phyloP scores from a whole-genome alignment of 352 stramenopile species.

The Phytophthora citricola region DNA sequence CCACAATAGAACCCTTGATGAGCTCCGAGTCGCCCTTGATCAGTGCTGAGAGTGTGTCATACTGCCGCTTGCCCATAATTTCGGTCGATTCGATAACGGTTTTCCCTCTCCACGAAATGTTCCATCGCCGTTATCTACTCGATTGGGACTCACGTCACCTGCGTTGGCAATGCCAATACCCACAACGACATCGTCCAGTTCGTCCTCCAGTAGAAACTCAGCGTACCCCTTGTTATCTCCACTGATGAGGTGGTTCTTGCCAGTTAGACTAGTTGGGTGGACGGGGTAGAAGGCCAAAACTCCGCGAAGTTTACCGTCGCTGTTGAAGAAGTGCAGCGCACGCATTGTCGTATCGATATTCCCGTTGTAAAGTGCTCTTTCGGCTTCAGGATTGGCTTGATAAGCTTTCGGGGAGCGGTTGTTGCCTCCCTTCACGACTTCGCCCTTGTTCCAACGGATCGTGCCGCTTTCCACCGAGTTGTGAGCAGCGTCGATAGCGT shows the following conservation, averaged over 20 bases:
- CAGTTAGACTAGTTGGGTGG: slow-evolving; percentile 78
- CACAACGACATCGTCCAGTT: slow-evolving; percentile 37
- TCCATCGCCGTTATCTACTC: slow-evolving; percentile 53
- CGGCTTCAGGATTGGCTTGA: slow-evolving; percentile 61
- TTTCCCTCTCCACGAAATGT: slow-evolving; percentile 44
- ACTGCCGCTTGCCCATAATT: slow-evolving; percentile 54
- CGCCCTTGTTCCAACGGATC: slow-evolving; percentile 47
- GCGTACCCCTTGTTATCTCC: slow-evolving; percentile 85
- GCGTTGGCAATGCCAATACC: slow-evolving; percentile 58
- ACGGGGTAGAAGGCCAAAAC: slow-evolving; percentile 76
- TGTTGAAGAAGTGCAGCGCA: slow-evolving; percentile 54
- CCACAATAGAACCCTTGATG: background rate
- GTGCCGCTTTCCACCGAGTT: slow-evolving; percentile 48
- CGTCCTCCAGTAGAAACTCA: slow-evolving; percentile 52
- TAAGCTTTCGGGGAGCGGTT: slow-evolving; percentile 81
- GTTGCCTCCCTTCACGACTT: slow-evolving; percentile 49
- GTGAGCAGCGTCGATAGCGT: slow-evolving; percentile 67
- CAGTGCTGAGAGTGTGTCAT: slow-evolving; percentile 39
- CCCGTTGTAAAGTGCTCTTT: slow-evolving; percentile 55
- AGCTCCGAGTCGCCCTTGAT: slow-evolving; percentile 10
- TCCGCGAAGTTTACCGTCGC: slow-evolving; percentile 41
- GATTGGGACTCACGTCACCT: slow-evolving; percentile 56
- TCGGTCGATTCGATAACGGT: slow-evolving; percentile 46
- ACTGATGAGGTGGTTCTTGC: slow-evolving; percentile 71
- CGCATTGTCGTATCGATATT: slow-evolving; percentile 81